A percentile compares a stretch with the other conserved stretches of the same genome.
Conservation (phyloP, 2,329 filamentous ascomycete genomes). For the Arthrobotrys musiformis region DNA sequence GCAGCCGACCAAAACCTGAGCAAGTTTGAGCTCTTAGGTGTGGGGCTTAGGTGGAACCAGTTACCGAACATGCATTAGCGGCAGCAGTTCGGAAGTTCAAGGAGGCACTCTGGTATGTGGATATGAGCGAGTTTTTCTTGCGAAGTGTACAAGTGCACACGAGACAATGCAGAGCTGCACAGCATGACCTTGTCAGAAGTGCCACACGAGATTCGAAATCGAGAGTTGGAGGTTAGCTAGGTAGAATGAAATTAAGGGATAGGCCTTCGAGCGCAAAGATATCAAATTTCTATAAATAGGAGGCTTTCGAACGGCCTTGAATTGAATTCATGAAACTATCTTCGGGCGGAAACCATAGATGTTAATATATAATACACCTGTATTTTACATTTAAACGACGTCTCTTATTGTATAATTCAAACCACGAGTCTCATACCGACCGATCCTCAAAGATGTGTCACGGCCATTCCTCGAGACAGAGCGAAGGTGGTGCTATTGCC, state of each 20-base stretch:
- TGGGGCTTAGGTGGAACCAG: constrained; percentile 32
- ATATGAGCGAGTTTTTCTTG: constrained; percentile 36
- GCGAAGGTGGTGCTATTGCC: constrained; percentile 48
- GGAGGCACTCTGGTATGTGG: constrained; percentile 5
- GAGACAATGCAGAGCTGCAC: background rate
- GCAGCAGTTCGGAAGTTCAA: constrained; percentile 53
- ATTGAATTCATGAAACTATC: too few species aligned
- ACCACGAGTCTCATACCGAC: background rate
- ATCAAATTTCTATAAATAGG: too few species aligned
- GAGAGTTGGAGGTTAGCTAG: background rate
- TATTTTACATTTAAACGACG: too few species aligned
- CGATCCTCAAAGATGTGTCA: constrained; percentile 39
- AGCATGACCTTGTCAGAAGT: background rate
- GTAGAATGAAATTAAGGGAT: background rate
- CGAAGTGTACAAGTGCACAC: constrained; percentile 21
- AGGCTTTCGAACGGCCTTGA: too few species aligned
- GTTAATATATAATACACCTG: too few species aligned
- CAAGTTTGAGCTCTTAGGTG: constrained; percentile 49
- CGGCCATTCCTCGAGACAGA: constrained; percentile 38
- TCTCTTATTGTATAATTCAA: background rate
- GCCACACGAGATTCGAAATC: background rate
- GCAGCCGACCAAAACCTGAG: constrained; percentile 26
- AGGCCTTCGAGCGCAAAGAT: background rate
- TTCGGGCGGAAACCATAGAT: too few species aligned
- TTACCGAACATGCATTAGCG: constrained; percentile 52